Evolutionary conservation across 345 rosid genomes (phyloP).

Genomic region (Melaleuca alternifolia): DNA sequence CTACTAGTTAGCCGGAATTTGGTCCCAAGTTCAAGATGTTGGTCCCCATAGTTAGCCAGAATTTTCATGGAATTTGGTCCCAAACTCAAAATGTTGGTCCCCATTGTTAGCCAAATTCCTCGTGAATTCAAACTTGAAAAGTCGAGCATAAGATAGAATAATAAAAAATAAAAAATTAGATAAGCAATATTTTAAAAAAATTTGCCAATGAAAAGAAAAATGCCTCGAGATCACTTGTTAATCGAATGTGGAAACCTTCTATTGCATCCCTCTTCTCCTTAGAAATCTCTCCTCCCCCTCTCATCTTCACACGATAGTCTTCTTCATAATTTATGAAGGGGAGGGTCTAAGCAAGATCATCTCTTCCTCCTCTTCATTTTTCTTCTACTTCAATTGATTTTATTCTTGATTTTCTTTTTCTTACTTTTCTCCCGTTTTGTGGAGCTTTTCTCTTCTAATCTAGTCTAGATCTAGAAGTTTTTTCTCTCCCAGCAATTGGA

Average conservation of each 20-base stretch:
- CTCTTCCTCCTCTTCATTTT: no score
- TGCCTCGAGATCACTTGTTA: background rate
- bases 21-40: background rate
- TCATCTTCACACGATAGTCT: no score
- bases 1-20: background rate
- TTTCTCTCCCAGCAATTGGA: no score
- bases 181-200: background rate
- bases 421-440: no score
- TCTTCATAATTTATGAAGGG: no score
- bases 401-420: no score
- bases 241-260: background rate
- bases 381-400: no score
- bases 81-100: background rate
- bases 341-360: no score
- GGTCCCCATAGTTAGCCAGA: background rate
- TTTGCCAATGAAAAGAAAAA: background rate
- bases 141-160: background rate
- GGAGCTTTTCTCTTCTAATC: no score
- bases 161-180: background rate
- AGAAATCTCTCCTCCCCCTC: no score
- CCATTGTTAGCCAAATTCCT: background rate
- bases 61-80: background rate
- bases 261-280: no score
- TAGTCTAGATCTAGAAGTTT: no score
- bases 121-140: background rate